These are phyloP conservation scores for Monoraphidium neglectum DNA, from an alignment of 139 green algal genomes.

Conservation along the genomic window DNA sequence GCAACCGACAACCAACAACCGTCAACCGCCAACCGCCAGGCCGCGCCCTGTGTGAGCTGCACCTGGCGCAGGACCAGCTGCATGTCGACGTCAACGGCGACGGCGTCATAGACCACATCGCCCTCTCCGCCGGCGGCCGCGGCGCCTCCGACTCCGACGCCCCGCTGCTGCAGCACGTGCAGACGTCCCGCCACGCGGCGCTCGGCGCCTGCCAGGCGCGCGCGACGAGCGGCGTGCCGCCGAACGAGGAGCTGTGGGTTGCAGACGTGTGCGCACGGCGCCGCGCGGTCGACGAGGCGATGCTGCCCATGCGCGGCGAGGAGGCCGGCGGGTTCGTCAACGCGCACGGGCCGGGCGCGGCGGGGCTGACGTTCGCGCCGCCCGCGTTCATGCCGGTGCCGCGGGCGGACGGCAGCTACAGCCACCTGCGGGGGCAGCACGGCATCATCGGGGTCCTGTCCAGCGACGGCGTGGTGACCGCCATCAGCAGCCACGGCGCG, in stretches of 20 bases:
- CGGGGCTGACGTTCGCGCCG: constrained; percentile 63
- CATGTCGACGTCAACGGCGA: constrained; percentile 96
- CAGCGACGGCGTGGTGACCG: constrained; percentile 79
- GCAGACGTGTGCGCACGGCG: constrained; percentile 5
- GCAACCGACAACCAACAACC: too few relatives aligned
- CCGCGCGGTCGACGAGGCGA: not conserved
- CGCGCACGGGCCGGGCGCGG: not conserved
- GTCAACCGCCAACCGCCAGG: constrained; percentile 43
- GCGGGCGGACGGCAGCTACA: constrained; percentile 47
- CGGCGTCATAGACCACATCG: constrained; percentile 92
- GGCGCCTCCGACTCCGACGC: not conserved
- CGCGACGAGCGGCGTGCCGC: constrained; percentile 79
- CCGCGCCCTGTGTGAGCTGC: constrained; percentile 82
- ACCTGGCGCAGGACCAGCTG: constrained; percentile 72
- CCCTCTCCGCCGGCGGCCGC: constrained; percentile 18
- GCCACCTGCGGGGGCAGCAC: constrained; percentile 32
- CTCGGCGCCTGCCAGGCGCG: constrained; percentile 49
- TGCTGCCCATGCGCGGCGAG: not conserved
- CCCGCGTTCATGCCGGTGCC: constrained; percentile 80
- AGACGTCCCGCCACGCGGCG: not conserved
- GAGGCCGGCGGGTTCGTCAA: not conserved
- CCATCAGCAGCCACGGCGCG: constrained; percentile 54
- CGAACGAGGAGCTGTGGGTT: constrained; percentile 62
- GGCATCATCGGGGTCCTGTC: constrained; percentile 73
- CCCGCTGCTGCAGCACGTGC: constrained; percentile 3